Evolutionary conservation across 352 stramenopile genomes (phyloP).

Genomic region (Phytophthora ramorum): DNA sequence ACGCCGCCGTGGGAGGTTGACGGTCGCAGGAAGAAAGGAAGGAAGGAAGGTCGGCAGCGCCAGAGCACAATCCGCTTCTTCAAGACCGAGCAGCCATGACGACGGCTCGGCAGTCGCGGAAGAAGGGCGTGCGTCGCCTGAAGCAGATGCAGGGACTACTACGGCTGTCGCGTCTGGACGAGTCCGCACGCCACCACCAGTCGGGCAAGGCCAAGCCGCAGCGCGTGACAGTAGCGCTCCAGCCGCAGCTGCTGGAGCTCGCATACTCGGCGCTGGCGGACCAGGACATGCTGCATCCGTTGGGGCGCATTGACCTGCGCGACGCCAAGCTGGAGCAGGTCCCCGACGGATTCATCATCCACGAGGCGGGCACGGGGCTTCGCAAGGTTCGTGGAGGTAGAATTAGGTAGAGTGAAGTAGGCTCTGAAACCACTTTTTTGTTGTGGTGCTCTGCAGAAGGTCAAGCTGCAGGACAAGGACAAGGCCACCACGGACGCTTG

Average conservation of each 20-base stretch:
- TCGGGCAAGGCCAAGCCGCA: constrained; percentile 39
- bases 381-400: constrained; percentile 50
- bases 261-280: constrained; percentile 73
- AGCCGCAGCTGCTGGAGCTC: constrained; percentile 74
- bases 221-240: constrained; percentile 69
- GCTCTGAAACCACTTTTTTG: not conserved
- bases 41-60: not conserved
- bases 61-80: constrained; percentile 10
- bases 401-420: constrained; percentile 9
- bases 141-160: constrained; percentile 86
- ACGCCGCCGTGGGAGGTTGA: not conserved
- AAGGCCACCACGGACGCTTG: constrained; percentile 80
- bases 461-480: constrained; percentile 82
- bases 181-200: constrained; percentile 24
- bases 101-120: constrained; percentile 18
- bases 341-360: constrained; percentile 76
- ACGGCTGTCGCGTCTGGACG: constrained; percentile 56
- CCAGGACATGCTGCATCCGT: constrained; percentile 70
- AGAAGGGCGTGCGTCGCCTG: constrained; percentile 68
- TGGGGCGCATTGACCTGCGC: constrained; percentile 67
- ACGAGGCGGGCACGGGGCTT: constrained; percentile 46
- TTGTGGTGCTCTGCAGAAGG: constrained; percentile 43
- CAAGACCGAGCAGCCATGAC: constrained; percentile 36
- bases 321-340: constrained; percentile 77
- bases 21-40: too few species aligned